A percentile compares a stretch with the other conserved stretches of the same genome.
Evolutionary conservation across 202 grass and related monocot species (phyloP).

Genomic region (Digitaria exilis): DNA sequence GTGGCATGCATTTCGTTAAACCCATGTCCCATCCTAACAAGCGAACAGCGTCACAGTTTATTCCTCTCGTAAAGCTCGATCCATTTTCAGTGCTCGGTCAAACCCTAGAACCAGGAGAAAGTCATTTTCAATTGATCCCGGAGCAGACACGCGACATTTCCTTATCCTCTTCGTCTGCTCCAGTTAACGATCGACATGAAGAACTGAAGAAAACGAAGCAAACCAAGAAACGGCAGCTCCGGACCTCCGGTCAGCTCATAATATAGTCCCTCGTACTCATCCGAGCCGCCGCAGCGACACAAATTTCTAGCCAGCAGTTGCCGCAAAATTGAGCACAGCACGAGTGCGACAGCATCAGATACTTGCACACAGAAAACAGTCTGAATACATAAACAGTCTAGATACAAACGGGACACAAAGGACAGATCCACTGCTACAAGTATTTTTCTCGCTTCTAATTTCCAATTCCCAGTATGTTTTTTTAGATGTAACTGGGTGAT

Average conservation of each 20-base stretch:
- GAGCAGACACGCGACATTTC: not conserved
- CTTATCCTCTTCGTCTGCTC: not conserved
- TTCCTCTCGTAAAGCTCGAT: not conserved
- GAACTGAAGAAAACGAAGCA: not conserved
- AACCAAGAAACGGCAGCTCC: slow-evolving; percentile 5
- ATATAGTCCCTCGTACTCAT: not conserved
- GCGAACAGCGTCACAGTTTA: not conserved
- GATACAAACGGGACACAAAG: not conserved
- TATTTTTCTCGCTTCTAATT: not conserved
- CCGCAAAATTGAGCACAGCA: not conserved
- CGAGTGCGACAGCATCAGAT: not conserved
- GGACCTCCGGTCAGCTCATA: not conserved
- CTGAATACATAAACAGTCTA: not conserved
- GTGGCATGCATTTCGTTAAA: not conserved
- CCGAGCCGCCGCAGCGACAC: slow-evolving; percentile 8
- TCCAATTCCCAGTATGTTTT: not conserved
- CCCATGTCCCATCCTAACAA: not conserved
- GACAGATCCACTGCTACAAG: not conserved
- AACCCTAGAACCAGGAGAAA: not conserved
- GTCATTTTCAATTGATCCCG: not conserved
- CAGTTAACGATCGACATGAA: not conserved
- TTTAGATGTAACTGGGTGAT: slow-evolving; percentile 12
- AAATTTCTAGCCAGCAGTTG: not conserved
- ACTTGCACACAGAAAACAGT: not conserved
- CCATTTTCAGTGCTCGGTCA: not conserved